These are phyloP conservation scores for Eucalyptus polyanthemos DNA, from an alignment of 345 rosid genomes.

Conservation along the genomic window DNA sequence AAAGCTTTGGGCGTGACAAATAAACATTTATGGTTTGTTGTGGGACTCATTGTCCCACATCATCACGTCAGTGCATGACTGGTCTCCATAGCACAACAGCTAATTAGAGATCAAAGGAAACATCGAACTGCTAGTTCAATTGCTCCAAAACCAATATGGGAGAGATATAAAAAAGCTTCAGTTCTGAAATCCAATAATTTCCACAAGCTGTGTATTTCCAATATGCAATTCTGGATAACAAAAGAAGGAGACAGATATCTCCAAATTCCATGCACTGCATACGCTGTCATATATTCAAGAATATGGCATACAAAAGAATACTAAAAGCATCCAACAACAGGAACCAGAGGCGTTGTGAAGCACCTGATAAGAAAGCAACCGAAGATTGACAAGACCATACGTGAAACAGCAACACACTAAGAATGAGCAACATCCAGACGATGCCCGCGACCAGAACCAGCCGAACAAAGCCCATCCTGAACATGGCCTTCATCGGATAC, in stretches of 20 bases:
- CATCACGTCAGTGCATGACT: neutral
- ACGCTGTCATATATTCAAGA: neutral
- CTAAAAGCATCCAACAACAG: neutral
- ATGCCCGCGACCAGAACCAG: conserved; percentile 78
- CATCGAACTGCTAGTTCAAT: neutral
- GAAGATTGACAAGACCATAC: conserved; percentile 90
- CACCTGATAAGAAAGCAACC: conserved; percentile 70
- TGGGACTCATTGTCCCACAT: neutral
- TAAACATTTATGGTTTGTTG: neutral
- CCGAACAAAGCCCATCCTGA: conserved; percentile 72
- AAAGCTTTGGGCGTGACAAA: neutral
- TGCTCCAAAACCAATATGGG: neutral
- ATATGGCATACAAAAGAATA: neutral
- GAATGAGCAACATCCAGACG: conserved; percentile 81
- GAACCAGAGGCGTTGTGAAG: neutral
- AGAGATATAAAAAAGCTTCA: neutral
- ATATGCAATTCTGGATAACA: neutral
- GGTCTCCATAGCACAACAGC: neutral
- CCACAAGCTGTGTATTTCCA: neutral
- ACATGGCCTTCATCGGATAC: conserved; percentile 30
- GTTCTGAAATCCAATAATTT: neutral
- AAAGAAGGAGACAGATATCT: neutral
- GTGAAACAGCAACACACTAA: conserved; percentile 54
- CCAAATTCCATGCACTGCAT: neutral
- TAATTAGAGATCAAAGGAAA: neutral